phyloP scores from a whole-genome alignment of 2,329 filamentous ascomycete species.

The Talaromyces pinophilus region DNA sequence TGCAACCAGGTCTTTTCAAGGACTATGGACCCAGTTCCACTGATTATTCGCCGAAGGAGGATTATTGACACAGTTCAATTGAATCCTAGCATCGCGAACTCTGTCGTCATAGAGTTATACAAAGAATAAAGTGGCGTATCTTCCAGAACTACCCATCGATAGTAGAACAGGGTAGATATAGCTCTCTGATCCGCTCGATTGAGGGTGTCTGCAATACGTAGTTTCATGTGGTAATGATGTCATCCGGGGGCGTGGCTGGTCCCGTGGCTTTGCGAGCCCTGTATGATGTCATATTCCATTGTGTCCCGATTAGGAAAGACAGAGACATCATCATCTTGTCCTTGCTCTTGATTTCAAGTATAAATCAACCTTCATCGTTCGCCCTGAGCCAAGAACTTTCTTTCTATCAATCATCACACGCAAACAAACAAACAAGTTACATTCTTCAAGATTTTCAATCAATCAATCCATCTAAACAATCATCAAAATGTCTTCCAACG shows the following conservation, averaged over 20 bases:
- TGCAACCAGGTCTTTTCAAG: not conserved
- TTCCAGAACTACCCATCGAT: not conserved
- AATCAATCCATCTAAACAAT: not conserved
- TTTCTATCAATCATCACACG: not conserved
- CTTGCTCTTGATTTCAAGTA: not conserved
- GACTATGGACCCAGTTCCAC: not conserved
- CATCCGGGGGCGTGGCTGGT: slow-evolving; percentile 1
- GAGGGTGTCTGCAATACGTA: not conserved
- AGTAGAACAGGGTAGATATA: not conserved
- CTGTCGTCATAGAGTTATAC: not conserved
- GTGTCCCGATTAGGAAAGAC: slow-evolving; percentile 5
- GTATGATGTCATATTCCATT: slow-evolving; percentile 15
- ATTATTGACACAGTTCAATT: not conserved
- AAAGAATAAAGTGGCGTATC: not conserved
- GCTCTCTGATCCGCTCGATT: not conserved
- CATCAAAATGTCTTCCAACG: slow-evolving; percentile 30
- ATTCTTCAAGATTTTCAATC: not conserved
- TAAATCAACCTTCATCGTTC: slow-evolving; percentile 8
- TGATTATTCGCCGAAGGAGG: not conserved
- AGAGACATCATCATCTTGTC: not conserved
- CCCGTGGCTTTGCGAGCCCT: slow-evolving; percentile 6
- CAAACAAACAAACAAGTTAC: not conserved
- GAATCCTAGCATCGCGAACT: not conserved
- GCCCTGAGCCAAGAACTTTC: not conserved
- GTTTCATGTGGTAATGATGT: not conserved